Conservation (phyloP, 2,329 filamentous ascomycete genomes). For the Rasamsonia emersonii region DNA sequence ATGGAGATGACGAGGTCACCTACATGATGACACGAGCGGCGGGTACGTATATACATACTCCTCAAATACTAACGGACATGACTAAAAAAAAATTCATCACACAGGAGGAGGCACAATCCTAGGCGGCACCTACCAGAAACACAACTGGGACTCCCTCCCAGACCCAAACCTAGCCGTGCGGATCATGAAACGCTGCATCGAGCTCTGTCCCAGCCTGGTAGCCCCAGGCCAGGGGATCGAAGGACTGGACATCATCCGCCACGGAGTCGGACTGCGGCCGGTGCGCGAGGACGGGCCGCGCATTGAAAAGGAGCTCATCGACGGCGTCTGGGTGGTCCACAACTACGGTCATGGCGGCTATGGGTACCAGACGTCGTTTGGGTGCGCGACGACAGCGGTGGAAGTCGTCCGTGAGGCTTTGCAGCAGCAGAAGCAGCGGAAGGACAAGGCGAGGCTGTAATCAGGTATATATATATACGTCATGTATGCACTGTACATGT, state of each 20-base stretch:
- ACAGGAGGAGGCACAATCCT: conserved; percentile 70
- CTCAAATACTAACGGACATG: background rate
- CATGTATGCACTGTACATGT: too few relatives aligned
- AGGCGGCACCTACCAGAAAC: conserved; percentile 74
- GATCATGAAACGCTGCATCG: conserved; percentile 64
- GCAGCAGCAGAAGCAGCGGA: conserved; percentile 14
- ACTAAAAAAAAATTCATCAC: conserved; percentile 6
- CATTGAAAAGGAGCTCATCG: conserved; percentile 62
- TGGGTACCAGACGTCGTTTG: conserved; percentile 62
- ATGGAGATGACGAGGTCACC: conserved; percentile 60
- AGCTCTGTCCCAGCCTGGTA: conserved; percentile 28
- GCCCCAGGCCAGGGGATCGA: conserved; percentile 57
- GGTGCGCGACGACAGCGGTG: conserved; percentile 59
- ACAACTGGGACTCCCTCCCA: conserved; percentile 68
- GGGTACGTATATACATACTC: conserved; percentile 14
- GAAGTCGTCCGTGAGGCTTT: conserved; percentile 54
- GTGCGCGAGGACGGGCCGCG: conserved; percentile 64
- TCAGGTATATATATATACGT: too few relatives aligned
- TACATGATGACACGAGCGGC: conserved; percentile 76
- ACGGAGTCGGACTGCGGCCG: conserved; percentile 74
- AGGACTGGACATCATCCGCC: conserved; percentile 65
- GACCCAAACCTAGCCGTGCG: conserved; percentile 71
- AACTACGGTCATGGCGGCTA: conserved; percentile 40
- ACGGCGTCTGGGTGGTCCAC: conserved; percentile 45
- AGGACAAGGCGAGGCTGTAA: too few relatives aligned